These are phyloP conservation scores for Orbilia javanica DNA, from an alignment of 2,329 filamentous ascomycete genomes.

Conservation along the genomic window DNA sequence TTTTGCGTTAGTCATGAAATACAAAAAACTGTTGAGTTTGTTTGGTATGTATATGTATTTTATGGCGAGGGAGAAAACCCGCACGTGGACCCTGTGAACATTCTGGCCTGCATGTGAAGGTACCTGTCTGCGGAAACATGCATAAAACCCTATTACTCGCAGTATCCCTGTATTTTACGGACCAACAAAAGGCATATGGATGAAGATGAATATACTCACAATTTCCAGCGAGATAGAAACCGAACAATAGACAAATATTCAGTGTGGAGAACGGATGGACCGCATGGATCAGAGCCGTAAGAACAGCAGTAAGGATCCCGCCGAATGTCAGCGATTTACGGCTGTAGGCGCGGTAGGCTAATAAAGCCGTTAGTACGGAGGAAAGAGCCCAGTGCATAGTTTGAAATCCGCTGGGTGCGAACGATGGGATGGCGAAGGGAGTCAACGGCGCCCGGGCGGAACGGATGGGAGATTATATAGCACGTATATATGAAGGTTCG, in stretches of 20 bases:
- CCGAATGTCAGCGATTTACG: conserved; percentile 82
- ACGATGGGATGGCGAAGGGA: background rate
- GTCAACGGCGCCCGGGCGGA: background rate
- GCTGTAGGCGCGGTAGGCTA: conserved; percentile 73
- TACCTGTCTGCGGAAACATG: conserved; percentile 8
- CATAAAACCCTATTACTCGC: conserved; percentile 78
- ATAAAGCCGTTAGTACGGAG: conserved; percentile 72
- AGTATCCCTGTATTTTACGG: conserved; percentile 6
- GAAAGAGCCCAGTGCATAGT: conserved; percentile 46
- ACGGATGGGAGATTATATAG: background rate
- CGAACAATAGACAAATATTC: conserved; percentile 39
- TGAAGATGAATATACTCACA: conserved; percentile 69
- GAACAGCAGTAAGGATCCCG: conserved; percentile 78
- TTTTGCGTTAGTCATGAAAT: conserved; percentile 55
- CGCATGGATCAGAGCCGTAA: conserved; percentile 84
- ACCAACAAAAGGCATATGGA: conserved; percentile 69
- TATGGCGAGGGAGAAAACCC: background rate
- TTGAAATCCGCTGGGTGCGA: background rate
- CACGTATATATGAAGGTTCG: background rate
- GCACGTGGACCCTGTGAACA: background rate
- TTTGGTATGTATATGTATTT: background rate
- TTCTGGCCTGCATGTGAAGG: conserved; percentile 1
- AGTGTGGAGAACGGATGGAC: conserved; percentile 83
- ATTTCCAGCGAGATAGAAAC: conserved; percentile 45
- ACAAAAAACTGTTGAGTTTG: background rate